These are phyloP conservation scores for Conoideocrella luteorostrata DNA, from an alignment of 2,329 filamentous ascomycete genomes.

Conservation along the genomic window DNA sequence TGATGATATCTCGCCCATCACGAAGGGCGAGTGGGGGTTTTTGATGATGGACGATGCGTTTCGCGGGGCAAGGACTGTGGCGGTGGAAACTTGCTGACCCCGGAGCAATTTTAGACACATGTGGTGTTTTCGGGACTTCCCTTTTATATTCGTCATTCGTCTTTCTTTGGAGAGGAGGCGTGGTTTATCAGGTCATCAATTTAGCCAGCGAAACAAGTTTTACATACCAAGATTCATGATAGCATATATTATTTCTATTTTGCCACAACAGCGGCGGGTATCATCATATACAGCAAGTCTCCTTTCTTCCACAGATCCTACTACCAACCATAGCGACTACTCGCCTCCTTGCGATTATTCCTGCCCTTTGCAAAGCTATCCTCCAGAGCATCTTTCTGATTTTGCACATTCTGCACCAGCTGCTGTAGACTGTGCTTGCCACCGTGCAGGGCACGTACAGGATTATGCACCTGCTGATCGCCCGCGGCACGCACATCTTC, in stretches of 20 bases:
- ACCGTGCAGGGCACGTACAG: constrained; percentile 77
- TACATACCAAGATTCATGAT: no score
- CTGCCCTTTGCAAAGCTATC: constrained; percentile 83
- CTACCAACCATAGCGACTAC: constrained; percentile 79
- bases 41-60: constrained; percentile 45
- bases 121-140: no score
- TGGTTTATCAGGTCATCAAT: neutral
- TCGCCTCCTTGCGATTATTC: constrained; percentile 74
- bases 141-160: no score
- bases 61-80: constrained; percentile 37
- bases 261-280: no score
- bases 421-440: constrained; percentile 82
- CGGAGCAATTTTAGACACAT: no score
- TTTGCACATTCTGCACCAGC: constrained; percentile 75
- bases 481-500: constrained; percentile 66
- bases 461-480: constrained; percentile 69
- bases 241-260: no score
- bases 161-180: neutral
- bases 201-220: no score
- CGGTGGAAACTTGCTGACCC: constrained; percentile 48
- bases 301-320: neutral
- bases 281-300: neutral
- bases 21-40: constrained; percentile 57
- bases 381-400: constrained; percentile 79
- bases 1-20: constrained; percentile 57